Percentiles rank a stretch among this genome's conserved stretches.
These are phyloP conservation scores for Saturnispora quitensis DNA, from an alignment of 805 yeast genomes.

Conservation along the genomic window DNA sequence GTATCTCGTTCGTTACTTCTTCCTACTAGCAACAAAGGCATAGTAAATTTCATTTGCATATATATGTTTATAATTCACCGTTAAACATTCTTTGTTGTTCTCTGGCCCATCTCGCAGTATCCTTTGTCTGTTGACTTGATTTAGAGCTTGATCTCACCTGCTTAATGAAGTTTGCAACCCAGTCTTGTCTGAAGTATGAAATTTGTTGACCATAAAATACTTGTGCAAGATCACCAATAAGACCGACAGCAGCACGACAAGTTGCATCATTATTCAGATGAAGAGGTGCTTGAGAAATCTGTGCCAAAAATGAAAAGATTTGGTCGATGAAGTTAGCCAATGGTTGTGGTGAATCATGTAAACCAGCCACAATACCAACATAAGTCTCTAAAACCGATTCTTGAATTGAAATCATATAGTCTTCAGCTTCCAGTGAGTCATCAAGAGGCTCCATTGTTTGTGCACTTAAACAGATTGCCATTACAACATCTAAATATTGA, in stretches of 20 bases:
- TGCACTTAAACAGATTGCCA: slow-evolving; percentile 66
- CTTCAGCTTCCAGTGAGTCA: slow-evolving; percentile 62
- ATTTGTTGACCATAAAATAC: slow-evolving; percentile 77
- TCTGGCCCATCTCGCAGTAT: slow-evolving; percentile 97
- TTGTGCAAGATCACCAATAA: slow-evolving; percentile 86
- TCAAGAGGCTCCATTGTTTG: slow-evolving; percentile 54
- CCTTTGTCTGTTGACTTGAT: slow-evolving; percentile 61
- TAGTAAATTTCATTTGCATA: background rate
- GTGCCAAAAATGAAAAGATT: slow-evolving; percentile 60
- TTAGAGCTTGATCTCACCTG: slow-evolving; percentile 55
- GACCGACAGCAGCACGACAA: slow-evolving; percentile 77
- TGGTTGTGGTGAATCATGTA: slow-evolving; percentile 57
- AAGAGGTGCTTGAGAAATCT: slow-evolving; percentile 49
- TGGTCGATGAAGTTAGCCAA: slow-evolving; percentile 57
- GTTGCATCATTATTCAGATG: slow-evolving; percentile 59
- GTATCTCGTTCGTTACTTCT: background rate
- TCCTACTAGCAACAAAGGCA: background rate
- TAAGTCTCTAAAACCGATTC: slow-evolving; percentile 93
- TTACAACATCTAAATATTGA: slow-evolving; percentile 70
- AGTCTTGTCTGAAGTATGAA: slow-evolving; percentile 55
- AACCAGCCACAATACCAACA: slow-evolving; percentile 92
- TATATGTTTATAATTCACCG: background rate
- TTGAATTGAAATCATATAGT: slow-evolving; percentile 60
- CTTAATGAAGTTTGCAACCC: slow-evolving; percentile 75
- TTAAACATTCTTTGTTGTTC: slow-evolving; percentile 52